These are phyloP conservation scores for Chlorella sp. DNA, from an alignment of 139 green algal species.

Conservation along the genomic window DNA sequence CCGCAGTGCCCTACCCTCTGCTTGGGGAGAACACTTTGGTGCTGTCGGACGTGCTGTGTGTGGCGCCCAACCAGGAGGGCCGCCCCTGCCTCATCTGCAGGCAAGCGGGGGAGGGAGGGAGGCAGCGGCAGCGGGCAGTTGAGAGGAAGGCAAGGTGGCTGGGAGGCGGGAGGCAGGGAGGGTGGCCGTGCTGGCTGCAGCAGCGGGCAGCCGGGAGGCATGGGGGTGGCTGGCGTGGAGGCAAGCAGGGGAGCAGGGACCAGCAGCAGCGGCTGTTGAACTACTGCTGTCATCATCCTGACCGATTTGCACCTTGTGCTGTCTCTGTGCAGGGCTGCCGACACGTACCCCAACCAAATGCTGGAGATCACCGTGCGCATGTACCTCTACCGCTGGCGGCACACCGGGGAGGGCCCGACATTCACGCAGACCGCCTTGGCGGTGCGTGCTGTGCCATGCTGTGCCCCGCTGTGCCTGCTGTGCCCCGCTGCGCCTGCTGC, in stretches of 20 bases:
- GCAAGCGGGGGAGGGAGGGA: background rate
- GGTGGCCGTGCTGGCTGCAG: too few species aligned
- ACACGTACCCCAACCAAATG: slow-evolving; percentile 84
- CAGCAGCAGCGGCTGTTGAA: too few species aligned
- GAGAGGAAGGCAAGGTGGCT: too few species aligned
- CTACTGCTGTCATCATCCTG: too few species aligned
- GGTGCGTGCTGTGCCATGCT: background rate
- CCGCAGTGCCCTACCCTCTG: slow-evolving; percentile 62
- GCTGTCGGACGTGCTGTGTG: slow-evolving; percentile 60
- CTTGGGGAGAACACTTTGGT: slow-evolving; percentile 85
- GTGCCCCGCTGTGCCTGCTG: background rate
- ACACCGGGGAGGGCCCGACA: background rate
- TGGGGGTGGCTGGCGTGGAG: too few species aligned
- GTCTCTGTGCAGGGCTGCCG: background rate
- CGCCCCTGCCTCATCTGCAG: slow-evolving; percentile 34
- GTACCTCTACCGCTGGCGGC: slow-evolving; percentile 79
- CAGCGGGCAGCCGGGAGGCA: too few species aligned
- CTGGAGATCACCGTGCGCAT: slow-evolving; percentile 64
- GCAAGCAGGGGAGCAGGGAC: too few species aligned
- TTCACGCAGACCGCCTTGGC: slow-evolving; percentile 17
- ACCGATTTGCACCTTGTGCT: too few species aligned
- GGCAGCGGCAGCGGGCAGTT: too few species aligned
- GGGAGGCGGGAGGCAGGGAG: too few species aligned
- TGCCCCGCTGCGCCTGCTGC: background rate
- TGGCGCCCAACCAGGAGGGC: slow-evolving; percentile 33